Evolutionary conservation across 352 stramenopile genomes (phyloP), one percentile per base, ranked within the genome.

Genomic region (Globisporangium alternatum): DNA sequence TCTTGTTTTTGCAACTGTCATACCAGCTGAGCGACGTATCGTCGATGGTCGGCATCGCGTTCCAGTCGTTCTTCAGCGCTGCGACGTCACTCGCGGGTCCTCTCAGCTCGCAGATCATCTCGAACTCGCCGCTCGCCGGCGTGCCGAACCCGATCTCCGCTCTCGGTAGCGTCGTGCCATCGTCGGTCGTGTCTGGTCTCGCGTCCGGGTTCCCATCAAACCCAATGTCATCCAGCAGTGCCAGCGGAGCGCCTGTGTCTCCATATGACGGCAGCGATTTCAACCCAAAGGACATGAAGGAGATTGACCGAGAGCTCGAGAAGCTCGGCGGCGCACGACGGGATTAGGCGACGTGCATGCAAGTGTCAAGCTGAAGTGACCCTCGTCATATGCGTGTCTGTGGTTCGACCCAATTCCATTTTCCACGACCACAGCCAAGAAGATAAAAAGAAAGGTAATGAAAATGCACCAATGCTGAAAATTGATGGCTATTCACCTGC

Each of bases 111-210:
- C 82, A 95, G 68, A 74, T 92, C 53, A 74, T 93, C 49, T 72
- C 81, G 45, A 87, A 77, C 68, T 88, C 81, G 49, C 86, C 86
- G 59, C 66, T 95, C 30, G 77, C 61, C 35, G 70, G 76, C 12
- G 71, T 91, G n/a, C 84, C 86, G 7, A 95, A 95, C 73, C 86
- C 86, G 56, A 89, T 95, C 64, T 78, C 80, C 5, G 78, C 80
- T 35, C 59, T 93, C 21, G 75, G 77, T 56, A 83, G 68, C 37
- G 65, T 83, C 25, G 56, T 91, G 48, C 80, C 80, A 5, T 41
- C 78, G 10, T 83, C 74, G 1, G 43, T 90, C 19, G 70, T 80
- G 4, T 79, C 78, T 10, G 70, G 75, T 47, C 57, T 89, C 41
- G 72, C 72, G 19, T 71, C 72, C 1, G 67, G 78, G 15, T 72